Evolutionary conservation across 1,284 basidiomycete species (phyloP).

Genomic region (Vanrija sp.): DNA sequence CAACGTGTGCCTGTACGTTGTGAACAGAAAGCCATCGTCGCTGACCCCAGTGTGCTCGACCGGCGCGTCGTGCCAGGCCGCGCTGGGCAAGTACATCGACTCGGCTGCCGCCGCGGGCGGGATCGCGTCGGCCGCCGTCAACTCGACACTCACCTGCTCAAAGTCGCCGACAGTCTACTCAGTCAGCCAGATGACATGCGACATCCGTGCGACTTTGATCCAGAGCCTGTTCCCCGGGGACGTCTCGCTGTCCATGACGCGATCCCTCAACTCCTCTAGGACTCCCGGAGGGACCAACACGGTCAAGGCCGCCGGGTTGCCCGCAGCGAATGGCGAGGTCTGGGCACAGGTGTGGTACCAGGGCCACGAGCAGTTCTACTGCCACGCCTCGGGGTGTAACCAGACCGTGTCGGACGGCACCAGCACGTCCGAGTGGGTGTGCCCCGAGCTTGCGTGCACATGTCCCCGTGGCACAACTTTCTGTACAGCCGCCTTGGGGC

Average conservation of each 20-base stretch:
- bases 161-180: constrained; percentile 25
- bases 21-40: background rate
- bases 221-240: constrained; percentile 66
- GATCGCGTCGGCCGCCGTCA: constrained; percentile 10
- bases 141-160: constrained; percentile 30
- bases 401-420: constrained; percentile 52
- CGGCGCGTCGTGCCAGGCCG: constrained; percentile 6
- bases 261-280: constrained; percentile 63
- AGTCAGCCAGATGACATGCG: constrained; percentile 32
- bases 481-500: constrained; percentile 58
- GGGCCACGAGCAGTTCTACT: constrained; percentile 77
- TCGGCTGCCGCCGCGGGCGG: background rate
- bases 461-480: constrained; percentile 67
- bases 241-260: constrained; percentile 67
- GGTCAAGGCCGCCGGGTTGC: constrained; percentile 37
- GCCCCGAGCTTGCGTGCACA: constrained; percentile 65
- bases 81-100: background rate
- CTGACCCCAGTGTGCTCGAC: constrained; percentile 4
- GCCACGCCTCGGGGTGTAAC: constrained; percentile 63
- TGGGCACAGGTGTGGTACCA: constrained; percentile 76
- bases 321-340: constrained; percentile 55
- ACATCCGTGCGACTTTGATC: constrained; percentile 66
- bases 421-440: constrained; percentile 59
- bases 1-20: constrained; percentile 62
- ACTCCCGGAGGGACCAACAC: constrained; percentile 54